Conservation (phyloP, 805 yeast genomes). For the Grigorovia yakushimaensis region DNA sequence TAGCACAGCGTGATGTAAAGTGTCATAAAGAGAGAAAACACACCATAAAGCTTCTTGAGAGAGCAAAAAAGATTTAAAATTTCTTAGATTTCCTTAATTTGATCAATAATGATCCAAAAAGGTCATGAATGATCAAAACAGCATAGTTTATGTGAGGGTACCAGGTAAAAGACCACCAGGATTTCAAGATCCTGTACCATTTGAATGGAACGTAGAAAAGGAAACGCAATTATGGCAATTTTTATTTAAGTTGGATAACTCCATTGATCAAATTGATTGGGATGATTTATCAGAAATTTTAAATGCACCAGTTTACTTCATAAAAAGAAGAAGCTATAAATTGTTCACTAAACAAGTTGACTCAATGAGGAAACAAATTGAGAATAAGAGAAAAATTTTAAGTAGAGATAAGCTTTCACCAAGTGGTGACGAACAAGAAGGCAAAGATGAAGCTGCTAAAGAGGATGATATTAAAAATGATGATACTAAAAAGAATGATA, state of each 20-base stretch:
- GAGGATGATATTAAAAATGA: not conserved
- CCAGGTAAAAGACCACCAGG: constrained; percentile 34
- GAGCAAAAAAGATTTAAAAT: too few species aligned
- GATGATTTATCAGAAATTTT: constrained; percentile 26
- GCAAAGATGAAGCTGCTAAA: too few species aligned
- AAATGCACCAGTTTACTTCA: constrained; percentile 27
- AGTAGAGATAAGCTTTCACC: not conserved
- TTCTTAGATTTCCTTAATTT: not conserved
- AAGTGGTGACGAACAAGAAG: not conserved
- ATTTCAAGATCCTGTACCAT: constrained; percentile 31
- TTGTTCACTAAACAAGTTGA: constrained; percentile 21
- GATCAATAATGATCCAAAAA: not conserved
- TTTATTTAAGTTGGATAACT: constrained; percentile 16
- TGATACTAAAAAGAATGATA: not conserved
- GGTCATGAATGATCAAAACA: constrained; percentile 23
- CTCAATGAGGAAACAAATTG: constrained; percentile 19
- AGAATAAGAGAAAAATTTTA: constrained; percentile 5
- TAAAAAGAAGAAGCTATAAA: constrained; percentile 22
- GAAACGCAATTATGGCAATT: constrained; percentile 27
- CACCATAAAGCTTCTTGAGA: too few species aligned
- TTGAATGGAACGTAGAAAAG: constrained; percentile 26
- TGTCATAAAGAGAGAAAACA: too few species aligned
- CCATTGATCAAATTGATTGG: constrained; percentile 24
- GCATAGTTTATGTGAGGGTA: constrained; percentile 36
- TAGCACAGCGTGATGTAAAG: too few species aligned